These are phyloP conservation scores for Zygosaccharomyces bailii DNA, from an alignment of 805 yeast genomes.

Conservation along the genomic window DNA sequence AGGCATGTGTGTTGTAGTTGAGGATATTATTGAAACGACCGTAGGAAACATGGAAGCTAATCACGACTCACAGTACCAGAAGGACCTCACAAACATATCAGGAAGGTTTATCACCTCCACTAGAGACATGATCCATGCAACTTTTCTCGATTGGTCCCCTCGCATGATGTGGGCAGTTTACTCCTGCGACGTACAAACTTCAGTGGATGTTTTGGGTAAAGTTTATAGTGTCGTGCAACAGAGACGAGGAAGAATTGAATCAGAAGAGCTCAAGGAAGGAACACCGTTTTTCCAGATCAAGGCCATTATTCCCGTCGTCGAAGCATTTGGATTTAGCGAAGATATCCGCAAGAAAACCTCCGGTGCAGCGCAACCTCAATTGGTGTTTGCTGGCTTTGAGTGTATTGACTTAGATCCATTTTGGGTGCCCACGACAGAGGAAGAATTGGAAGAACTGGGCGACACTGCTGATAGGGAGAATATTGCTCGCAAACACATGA, in stretches of 20 bases:
- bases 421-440: conserved; percentile 99
- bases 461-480: conserved; percentile 91
- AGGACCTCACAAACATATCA: conserved; percentile 45
- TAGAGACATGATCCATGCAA: conserved; percentile 67
- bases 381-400: conserved; percentile 86
- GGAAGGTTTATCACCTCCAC: conserved; percentile 75
- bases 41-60: conserved; percentile 30
- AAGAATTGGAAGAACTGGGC: conserved; percentile 90
- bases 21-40: conserved; percentile 36
- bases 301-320: conserved; percentile 87
- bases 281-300: conserved; percentile 90
- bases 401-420: conserved; percentile 89
- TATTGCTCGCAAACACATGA: conserved; percentile 83
- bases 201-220: conserved; percentile 90
- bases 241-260: conserved; percentile 76
- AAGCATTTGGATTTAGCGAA: conserved; percentile 95
- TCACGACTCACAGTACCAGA: conserved; percentile 26
- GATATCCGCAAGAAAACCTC: conserved; percentile 90
- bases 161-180: conserved; percentile 90
- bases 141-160: conserved; percentile 79
- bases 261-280: conserved; percentile 97
- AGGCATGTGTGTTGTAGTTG: conserved; percentile 63
- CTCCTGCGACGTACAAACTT: conserved; percentile 90
- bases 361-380: conserved; percentile 96
- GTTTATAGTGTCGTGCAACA: conserved; percentile 92